These are phyloP conservation scores for Piper betle DNA, from an alignment of 164 flowering plant species.

Conservation along the genomic window DNA sequence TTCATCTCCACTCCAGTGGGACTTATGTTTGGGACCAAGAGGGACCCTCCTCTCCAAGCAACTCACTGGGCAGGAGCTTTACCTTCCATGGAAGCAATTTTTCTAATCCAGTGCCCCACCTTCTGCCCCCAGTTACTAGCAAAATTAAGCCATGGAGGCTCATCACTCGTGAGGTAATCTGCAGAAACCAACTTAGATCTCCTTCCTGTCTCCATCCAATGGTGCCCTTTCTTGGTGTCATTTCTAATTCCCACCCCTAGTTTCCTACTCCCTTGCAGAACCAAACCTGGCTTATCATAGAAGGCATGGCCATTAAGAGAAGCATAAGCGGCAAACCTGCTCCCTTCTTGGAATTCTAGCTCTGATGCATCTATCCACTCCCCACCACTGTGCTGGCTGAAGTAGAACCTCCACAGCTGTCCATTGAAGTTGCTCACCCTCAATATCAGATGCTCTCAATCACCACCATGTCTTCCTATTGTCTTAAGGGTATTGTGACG, in stretches of 20 bases:
- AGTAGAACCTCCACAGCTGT: constrained; percentile 28
- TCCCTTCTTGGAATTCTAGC: constrained; percentile 28
- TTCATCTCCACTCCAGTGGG: constrained; percentile 28
- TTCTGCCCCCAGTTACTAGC: constrained; percentile 14
- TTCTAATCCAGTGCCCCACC: constrained; percentile 11
- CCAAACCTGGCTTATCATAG: constrained; percentile 25
- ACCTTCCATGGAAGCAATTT: constrained; percentile 14
- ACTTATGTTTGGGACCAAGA: constrained; percentile 28
- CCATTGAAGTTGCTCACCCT: constrained; percentile 49
- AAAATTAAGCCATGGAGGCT: constrained; percentile 26
- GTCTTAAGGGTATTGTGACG: constrained; percentile 23
- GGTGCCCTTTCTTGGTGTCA: constrained; percentile 26
- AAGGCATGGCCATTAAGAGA: constrained; percentile 40
- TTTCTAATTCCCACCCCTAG: constrained; percentile 30
- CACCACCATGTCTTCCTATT: constrained; percentile 52
- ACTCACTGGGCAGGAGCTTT: constrained; percentile 20
- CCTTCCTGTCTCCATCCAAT: constrained; percentile 21
- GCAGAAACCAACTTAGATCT: constrained; percentile 17
- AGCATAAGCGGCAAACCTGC: constrained; percentile 25
- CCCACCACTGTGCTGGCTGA: constrained; percentile 32
- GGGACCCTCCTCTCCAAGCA: constrained; percentile 31
- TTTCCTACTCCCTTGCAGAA: constrained; percentile 21
- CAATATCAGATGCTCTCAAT: constrained; percentile 49
- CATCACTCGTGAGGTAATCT: constrained; percentile 16
- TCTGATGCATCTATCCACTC: constrained; percentile 27